A percentile compares a stretch with the other conserved stretches of the same genome.
Evolutionary conservation across 306 rosid genomes (phyloP).

Genomic region (Senna tora): DNA sequence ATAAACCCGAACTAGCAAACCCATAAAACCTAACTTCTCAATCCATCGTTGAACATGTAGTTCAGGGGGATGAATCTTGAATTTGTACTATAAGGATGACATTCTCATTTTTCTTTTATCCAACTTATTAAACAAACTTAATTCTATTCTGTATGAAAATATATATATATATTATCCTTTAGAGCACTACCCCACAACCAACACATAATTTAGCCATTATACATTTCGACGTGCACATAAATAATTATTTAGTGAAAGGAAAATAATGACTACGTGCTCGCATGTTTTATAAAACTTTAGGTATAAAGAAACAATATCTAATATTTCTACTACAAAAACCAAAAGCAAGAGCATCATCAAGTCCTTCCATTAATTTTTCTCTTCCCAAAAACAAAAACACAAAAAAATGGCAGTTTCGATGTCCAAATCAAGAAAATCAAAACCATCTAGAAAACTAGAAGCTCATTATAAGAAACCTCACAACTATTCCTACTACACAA

Average conservation of each 20-base stretch:
- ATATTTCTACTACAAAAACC: conserved; percentile 39
- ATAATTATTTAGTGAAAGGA: neutral
- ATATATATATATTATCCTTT: neutral
- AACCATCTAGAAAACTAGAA: conserved; percentile 43
- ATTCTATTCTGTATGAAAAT: too few species aligned
- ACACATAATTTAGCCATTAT: conserved; percentile 11
- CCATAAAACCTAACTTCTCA: too few species aligned
- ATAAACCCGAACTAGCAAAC: too few species aligned
- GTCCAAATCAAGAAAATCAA: conserved; percentile 49
- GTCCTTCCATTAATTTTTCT: too few species aligned
- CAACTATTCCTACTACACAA: conserved; percentile 30
- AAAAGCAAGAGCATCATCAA: conserved; percentile 19
- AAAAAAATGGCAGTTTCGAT: conserved; percentile 54
- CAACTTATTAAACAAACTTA: neutral
- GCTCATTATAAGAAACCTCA: conserved; percentile 29
- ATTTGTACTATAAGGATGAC: too few species aligned
- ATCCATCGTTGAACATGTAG: too few species aligned
- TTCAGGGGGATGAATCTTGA: too few species aligned
- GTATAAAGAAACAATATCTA: conserved; percentile 18
- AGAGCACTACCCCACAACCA: conserved; percentile 9
- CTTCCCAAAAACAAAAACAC: too few species aligned
- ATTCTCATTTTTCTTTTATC: too few species aligned
- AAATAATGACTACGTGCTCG: conserved; percentile 50
- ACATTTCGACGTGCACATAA: conserved; percentile 43
- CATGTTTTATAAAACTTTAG: conserved; percentile 50